Evolutionary conservation across 1,284 basidiomycete genomes (phyloP), one percentile per base, ranked within the genome.

Genomic region (Malassezia restricta): DNA sequence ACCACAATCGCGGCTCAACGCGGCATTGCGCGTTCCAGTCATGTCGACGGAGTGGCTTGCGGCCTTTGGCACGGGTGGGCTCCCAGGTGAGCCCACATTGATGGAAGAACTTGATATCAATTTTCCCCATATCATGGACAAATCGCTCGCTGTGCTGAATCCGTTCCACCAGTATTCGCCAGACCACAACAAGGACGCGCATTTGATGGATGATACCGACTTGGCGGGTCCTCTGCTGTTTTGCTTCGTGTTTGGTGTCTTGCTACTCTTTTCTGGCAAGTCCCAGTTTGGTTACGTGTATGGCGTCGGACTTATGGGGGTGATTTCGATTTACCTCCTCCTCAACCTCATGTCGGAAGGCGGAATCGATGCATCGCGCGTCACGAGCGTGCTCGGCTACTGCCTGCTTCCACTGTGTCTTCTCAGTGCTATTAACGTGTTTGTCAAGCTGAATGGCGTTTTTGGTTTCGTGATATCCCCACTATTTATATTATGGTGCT

Each of bases 151-250:
- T 0, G 94, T 98, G 3, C 81, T 99, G 52, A 96, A 96, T 67
- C 94, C 94, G 1, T 76, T 96, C 28, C 81, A 82, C 58, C 79
- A 79, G 54, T 83, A 95, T 53, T 68, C 65, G 42, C 57, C 68
- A 11, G 51, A 63, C 47, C 68, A 71, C 43, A 51, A 62, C 30
- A 63, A 63, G 29, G 87, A 98, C 64, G 86, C 87, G 57, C 85
- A 83, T 65, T 95, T 99, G 65, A 99, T 99, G 94, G 94, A 99
- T 75, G 94, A 99, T 70, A 90, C 92, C 38, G 94, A 99, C 76
- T 79, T 99, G 28, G 91, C 92, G 8, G 94, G 94, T 0, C 94
- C 94, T 6, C 80, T 98, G 40, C 81, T 96, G 11, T 96, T 96
- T 76, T 87, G 87, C 67, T 96, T 98, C 74, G 92, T 65, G 40